These are phyloP conservation scores for Durotheca rogersii DNA, from an alignment of 495 filamentous ascomycete species.

Conservation along the genomic window DNA sequence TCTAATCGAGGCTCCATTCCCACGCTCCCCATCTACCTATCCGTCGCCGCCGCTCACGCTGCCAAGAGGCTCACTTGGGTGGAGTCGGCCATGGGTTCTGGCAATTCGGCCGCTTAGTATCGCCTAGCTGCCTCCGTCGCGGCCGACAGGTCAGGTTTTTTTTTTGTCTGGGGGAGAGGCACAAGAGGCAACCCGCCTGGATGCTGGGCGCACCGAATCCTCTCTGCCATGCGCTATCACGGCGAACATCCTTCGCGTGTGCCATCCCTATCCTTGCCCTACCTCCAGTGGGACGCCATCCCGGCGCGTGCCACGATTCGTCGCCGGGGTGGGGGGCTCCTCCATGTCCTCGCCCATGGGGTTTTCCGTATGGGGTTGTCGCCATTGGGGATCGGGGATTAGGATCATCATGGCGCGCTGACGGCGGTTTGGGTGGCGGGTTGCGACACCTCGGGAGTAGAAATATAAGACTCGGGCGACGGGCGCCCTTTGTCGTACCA, in stretches of 20 bases:
- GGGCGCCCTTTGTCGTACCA: constrained; percentile 12
- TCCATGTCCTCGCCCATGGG: constrained; percentile 23
- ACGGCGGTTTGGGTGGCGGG: neutral
- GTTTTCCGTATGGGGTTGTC: constrained; percentile 12
- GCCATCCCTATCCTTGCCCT: constrained; percentile 15
- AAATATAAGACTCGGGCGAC: constrained; percentile 22
- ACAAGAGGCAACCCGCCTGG: constrained; percentile 18
- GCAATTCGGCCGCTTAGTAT: constrained; percentile 23
- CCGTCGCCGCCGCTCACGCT: constrained; percentile 5
- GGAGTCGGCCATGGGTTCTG: constrained; percentile 21
- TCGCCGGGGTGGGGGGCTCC: neutral
- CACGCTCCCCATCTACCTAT: constrained; percentile 7
- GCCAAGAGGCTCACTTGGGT: constrained; percentile 17
- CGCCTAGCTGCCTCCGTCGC: constrained; percentile 19
- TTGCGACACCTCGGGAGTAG: constrained; percentile 16
- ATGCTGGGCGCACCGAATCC: constrained; percentile 17
- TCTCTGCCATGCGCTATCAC: neutral
- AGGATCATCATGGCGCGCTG: constrained; percentile 12
- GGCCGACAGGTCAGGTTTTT: constrained; percentile 13
- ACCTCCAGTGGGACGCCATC: too few relatives aligned
- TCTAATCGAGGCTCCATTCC: constrained; percentile 1
- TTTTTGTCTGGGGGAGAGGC: constrained; percentile 1
- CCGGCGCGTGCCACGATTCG: constrained; percentile 17
- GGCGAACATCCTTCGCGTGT: constrained; percentile 24
- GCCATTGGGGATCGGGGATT: constrained; percentile 18